Evolutionary conservation across 1,139 yeast species (phyloP).

Genomic region (Suhomyces panamericanus): DNA sequence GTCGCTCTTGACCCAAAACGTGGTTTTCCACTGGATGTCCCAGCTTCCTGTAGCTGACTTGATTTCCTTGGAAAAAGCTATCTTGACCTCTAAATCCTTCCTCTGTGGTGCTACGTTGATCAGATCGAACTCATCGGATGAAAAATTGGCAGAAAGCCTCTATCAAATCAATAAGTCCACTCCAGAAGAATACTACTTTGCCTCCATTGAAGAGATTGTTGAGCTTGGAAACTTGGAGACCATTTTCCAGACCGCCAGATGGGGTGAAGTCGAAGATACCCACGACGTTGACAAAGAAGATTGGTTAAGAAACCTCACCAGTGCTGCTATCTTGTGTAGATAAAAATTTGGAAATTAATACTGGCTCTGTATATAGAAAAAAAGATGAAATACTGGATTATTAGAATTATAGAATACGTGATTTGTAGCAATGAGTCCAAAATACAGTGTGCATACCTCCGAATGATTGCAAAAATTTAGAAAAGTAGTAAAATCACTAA

Average conservation of each 20-base stretch:
- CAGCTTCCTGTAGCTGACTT: conserved; percentile 70
- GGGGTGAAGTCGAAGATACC: conserved; percentile 99
- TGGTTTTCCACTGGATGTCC: conserved; percentile 66
- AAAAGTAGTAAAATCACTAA: too few relatives aligned
- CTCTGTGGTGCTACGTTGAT: conserved; percentile 63
- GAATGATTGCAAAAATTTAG: too few relatives aligned
- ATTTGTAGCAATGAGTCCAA: too few relatives aligned
- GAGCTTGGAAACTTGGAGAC: conserved; percentile 80
- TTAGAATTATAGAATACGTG: too few relatives aligned
- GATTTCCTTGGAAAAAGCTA: conserved; percentile 86
- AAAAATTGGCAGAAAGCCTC: conserved; percentile 21
- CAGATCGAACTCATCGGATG: conserved; percentile 38
- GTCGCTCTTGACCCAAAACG: conserved; percentile 54
- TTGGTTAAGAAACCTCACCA: conserved; percentile 74
- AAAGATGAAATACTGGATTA: neutral
- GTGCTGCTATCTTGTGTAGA: conserved; percentile 64
- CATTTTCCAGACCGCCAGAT: conserved; percentile 76
- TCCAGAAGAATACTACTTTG: conserved; percentile 31
- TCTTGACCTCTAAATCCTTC: conserved; percentile 81
- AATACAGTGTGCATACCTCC: too few relatives aligned
- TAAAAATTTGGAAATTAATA: neutral
- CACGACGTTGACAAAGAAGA: conserved; percentile 95
- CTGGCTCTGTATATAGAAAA: conserved; percentile 1
- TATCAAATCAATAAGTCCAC: conserved; percentile 38
- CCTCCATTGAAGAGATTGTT: conserved; percentile 68